Conservation (phyloP, 2,329 filamentous ascomycete genomes). For the Neonectria ditissima region DNA sequence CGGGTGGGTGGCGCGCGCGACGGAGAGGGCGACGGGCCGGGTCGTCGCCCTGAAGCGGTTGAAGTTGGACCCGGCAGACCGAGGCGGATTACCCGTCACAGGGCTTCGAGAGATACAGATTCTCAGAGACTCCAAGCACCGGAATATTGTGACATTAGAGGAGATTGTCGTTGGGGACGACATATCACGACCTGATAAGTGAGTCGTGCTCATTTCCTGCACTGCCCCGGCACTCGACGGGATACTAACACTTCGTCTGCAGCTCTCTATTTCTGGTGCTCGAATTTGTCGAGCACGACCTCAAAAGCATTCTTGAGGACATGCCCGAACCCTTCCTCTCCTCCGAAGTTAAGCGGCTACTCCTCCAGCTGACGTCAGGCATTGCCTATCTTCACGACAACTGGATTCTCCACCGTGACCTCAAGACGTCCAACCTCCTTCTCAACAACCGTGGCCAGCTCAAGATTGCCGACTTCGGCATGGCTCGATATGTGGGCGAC, state of each 20-base stretch:
- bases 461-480: conserved; percentile 97
- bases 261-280: conserved; percentile 90
- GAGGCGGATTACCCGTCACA: conserved; percentile 85
- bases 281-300: conserved; percentile 97
- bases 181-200: conserved; percentile 66
- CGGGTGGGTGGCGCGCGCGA: conserved; percentile 90
- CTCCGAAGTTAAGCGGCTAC: conserved; percentile 91
- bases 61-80: conserved; percentile 85
- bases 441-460: conserved; percentile 95
- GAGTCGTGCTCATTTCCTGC: conserved; percentile 30
- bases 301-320: conserved; percentile 91
- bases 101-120: conserved; percentile 95
- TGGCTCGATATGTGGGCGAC: conserved; percentile 90
- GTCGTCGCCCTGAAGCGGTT: conserved; percentile 94
- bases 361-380: conserved; percentile 84
- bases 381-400: conserved; percentile 87
- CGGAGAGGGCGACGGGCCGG: conserved; percentile 76
- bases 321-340: conserved; percentile 95
- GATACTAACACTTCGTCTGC: conserved; percentile 36
- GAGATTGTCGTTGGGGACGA: conserved; percentile 86
- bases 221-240: conserved; percentile 34
- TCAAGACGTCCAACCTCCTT: conserved; percentile 93
- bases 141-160: conserved; percentile 83
- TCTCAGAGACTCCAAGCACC: conserved; percentile 81
- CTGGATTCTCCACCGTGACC: conserved; percentile 93